phyloP scores from a whole-genome alignment of 2,329 filamentous ascomycete genomes.

The Nannizziopsis arthrosporioides region DNA sequence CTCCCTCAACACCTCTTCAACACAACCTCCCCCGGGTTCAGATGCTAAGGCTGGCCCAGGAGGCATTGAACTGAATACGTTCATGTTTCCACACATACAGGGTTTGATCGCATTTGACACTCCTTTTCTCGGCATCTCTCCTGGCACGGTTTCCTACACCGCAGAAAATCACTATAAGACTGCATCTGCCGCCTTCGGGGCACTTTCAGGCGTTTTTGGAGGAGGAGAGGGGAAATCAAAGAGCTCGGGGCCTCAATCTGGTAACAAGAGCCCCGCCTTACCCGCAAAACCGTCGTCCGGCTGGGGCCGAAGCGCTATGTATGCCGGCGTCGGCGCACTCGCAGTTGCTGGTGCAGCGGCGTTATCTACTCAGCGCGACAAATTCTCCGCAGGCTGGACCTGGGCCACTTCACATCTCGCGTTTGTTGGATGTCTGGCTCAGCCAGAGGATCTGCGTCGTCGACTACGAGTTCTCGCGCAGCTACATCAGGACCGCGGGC shows the following conservation, averaged over 20 bases:
- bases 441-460: conserved; percentile 67
- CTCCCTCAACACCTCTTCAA: conserved; percentile 21
- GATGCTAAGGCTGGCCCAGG: conserved; percentile 11
- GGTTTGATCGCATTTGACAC: conserved; percentile 90
- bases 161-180: conserved; percentile 78
- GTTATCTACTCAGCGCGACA: conserved; percentile 73
- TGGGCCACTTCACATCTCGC: conserved; percentile 88
- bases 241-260: not conserved
- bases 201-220: conserved; percentile 50
- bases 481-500: conserved; percentile 51
- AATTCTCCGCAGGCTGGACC: conserved; percentile 60
- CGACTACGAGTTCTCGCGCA: conserved; percentile 58
- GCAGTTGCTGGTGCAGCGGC: conserved; percentile 72
- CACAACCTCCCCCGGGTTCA: conserved; percentile 9
- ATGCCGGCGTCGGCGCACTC: conserved; percentile 71
- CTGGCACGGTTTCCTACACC: conserved; percentile 40
- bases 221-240: conserved; percentile 42
- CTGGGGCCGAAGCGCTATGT: conserved; percentile 78
- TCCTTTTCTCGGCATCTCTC: conserved; percentile 54
- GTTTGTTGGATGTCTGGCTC: conserved; percentile 80
- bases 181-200: conserved; percentile 58
- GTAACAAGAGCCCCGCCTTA: conserved; percentile 19
- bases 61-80: conserved; percentile 27
- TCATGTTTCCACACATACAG: conserved; percentile 91
- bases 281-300: conserved; percentile 21